Conservation (phyloP, 257 asterid species). For the Craterostigma plantagineum region DNA sequence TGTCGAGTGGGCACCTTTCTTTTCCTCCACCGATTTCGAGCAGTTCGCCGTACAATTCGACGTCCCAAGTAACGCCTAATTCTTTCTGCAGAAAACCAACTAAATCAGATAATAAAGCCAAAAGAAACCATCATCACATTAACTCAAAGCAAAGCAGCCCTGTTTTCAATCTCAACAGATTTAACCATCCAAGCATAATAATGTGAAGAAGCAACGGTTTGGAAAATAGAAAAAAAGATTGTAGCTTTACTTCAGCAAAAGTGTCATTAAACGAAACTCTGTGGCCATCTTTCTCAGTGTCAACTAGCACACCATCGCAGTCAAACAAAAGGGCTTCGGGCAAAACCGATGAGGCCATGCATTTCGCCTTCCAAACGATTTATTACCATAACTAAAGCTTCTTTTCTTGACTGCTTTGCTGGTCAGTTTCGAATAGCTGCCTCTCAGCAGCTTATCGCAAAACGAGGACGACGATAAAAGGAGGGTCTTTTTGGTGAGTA, state of each 20-base stretch:
- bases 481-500: conserved; percentile 13
- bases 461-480: conserved; percentile 16
- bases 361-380: conserved; percentile 20
- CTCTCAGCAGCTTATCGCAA: conserved; percentile 9
- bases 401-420: conserved; percentile 11
- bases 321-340: conserved; percentile 84
- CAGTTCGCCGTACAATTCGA: conserved; percentile 83
- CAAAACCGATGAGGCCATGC: conserved; percentile 37
- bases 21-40: conserved; percentile 96
- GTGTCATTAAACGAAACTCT: conserved; percentile 91
- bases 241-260: conserved; percentile 45
- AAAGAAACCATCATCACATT: background rate
- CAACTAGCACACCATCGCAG: conserved; percentile 94
- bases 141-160: too few species aligned
- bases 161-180: too few species aligned
- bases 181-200: too few species aligned
- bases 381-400: conserved; percentile 2
- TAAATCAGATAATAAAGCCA: conserved; percentile 1
- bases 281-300: conserved; percentile 96
- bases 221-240: background rate
- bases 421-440: conserved; percentile 10
- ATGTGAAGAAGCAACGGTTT: too few species aligned
- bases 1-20: conserved; percentile 40
- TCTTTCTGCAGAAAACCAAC: conserved; percentile 23
- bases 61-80: conserved; percentile 89